These are phyloP conservation scores for Combretum micranthum DNA, from an alignment of 345 rosid species.

Conservation along the genomic window DNA sequence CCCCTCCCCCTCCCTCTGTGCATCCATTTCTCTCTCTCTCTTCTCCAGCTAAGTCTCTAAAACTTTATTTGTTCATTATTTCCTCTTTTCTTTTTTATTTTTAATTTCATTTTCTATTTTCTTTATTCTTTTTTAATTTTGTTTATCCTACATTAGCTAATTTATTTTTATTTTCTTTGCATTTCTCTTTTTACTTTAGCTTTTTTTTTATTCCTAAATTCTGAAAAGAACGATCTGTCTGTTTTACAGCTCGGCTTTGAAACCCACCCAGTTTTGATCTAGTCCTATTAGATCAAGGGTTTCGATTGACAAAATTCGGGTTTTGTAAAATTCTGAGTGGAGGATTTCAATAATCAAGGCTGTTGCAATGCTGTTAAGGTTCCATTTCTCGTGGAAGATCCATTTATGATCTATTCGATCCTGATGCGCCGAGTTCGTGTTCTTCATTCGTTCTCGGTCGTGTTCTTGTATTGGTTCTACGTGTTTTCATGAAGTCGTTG, in stretches of 20 bases:
- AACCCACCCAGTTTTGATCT: too few relatives aligned
- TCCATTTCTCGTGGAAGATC: slow-evolving; percentile 1
- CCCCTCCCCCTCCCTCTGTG: neutral
- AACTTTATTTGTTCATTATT: neutral
- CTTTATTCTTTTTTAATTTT: neutral
- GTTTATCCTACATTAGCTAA: neutral
- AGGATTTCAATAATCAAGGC: neutral
- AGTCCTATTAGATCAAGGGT: too few relatives aligned
- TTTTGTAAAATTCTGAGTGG: too few relatives aligned
- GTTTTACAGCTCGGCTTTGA: too few relatives aligned
- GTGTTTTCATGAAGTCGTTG: slow-evolving; percentile 54
- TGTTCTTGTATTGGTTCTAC: slow-evolving; percentile 85
- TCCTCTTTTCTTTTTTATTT: neutral
- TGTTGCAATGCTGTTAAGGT: neutral
- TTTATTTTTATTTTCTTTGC: neutral
- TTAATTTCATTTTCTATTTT: neutral
- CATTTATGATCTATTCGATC: slow-evolving; percentile 47
- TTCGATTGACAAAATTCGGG: too few relatives aligned
- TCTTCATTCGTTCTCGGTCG: slow-evolving; percentile 88
- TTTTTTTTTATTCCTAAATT: too few relatives aligned
- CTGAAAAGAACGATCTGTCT: too few relatives aligned
- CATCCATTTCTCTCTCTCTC: neutral
- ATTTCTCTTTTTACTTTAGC: too few relatives aligned
- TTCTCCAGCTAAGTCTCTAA: neutral
- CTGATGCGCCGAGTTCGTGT: slow-evolving; percentile 67